Conservation (phyloP, 1,139 yeast species). For the Lizanozyma gosingica region DNA sequence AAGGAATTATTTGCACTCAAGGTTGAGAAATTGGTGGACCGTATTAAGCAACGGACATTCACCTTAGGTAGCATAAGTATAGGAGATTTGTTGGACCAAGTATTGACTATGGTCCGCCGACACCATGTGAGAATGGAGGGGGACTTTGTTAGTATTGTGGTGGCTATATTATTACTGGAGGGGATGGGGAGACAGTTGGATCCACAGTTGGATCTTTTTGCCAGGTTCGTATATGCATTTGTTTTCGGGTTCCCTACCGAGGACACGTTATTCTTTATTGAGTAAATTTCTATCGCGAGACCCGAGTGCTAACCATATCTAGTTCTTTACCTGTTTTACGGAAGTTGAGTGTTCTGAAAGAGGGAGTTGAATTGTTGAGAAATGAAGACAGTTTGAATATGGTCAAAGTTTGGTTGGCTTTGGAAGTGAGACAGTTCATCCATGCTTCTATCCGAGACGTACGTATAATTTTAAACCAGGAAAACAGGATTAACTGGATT, state of each 20-base stretch:
- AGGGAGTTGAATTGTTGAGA: slow-evolving; percentile 49
- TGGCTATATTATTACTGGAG: slow-evolving; percentile 80
- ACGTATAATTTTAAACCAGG: slow-evolving; percentile 23
- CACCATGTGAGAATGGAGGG: slow-evolving; percentile 99
- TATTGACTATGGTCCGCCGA: slow-evolving; percentile 79
- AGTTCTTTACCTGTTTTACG: slow-evolving; percentile 87
- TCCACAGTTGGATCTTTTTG: slow-evolving; percentile 87
- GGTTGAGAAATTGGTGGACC: slow-evolving; percentile 72
- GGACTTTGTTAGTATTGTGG: slow-evolving; percentile 87
- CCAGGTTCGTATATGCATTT: slow-evolving; percentile 76
- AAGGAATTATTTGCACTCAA: slow-evolving; percentile 79
- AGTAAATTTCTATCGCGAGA: slow-evolving; percentile 1
- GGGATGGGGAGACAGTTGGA: slow-evolving; percentile 94
- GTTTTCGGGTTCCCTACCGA: slow-evolving; percentile 50
- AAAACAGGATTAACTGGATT: too few relatives aligned
- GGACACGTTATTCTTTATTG: slow-evolving; percentile 6
- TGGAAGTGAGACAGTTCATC: slow-evolving; percentile 83
- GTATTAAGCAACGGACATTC: slow-evolving; percentile 80
- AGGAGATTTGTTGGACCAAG: slow-evolving; percentile 83
- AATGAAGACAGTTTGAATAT: slow-evolving; percentile 61
- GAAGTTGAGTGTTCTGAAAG: slow-evolving; percentile 65
- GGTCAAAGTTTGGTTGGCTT: slow-evolving; percentile 86
- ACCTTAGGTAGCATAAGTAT: slow-evolving; percentile 87
- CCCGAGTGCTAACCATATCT: slow-evolving; percentile 18
- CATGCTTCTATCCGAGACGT: slow-evolving; percentile 79